Base-by-base conservation (phyloP, 2,329 filamentous ascomycete genomes). In the Penicillium sp. region DNA sequence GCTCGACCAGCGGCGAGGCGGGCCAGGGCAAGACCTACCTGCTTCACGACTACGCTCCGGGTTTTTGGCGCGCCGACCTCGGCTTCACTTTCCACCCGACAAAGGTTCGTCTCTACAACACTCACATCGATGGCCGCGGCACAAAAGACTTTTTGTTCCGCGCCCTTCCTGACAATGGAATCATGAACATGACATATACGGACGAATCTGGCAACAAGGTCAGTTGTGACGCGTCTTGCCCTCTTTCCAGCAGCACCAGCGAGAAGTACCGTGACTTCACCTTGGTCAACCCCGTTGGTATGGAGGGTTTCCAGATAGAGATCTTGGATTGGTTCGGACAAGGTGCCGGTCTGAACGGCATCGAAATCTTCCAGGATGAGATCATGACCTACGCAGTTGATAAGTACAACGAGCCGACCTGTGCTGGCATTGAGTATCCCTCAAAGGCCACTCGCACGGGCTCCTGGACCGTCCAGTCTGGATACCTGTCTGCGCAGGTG, bases 151-250 rank as follows among this genome's bases (percentile, higher is more conserved):
- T 88, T 73, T 82, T 89, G 47, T 94, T 89, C 64, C 88, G 87
- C 18, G 87, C 89, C 14, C 74, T 91, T 48, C 90, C 91, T 4
- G 81, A 91, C 61, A 84, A 87, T 52, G 93, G 93, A 42, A 96
- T 98, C 65, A 87, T 98, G 83, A 96, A 97, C 69, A 78, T 98
- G 62, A 95, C 89, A 29, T 97, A 93, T 59, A 83, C 84, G 53
- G 89, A 97, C 61, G 73, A 65, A 31, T 86, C 81, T 1, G 85
- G 86, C 22, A 72, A 79, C 41, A 84, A 84, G 45, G 70, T 74
- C 24, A 83, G 79, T 47, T 98, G 93, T 70, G 89, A 90, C 43
- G 85, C 82, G 51, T 78, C 81, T 61, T 98, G 93, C 60, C 87
- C 90, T n/a, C 77, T 98, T 39, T 89, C 86, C 52, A 76, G 82